Evolutionary conservation across 78 protist genomes (phyloP).

Genomic region (Speleostelium caveatum): DNA sequence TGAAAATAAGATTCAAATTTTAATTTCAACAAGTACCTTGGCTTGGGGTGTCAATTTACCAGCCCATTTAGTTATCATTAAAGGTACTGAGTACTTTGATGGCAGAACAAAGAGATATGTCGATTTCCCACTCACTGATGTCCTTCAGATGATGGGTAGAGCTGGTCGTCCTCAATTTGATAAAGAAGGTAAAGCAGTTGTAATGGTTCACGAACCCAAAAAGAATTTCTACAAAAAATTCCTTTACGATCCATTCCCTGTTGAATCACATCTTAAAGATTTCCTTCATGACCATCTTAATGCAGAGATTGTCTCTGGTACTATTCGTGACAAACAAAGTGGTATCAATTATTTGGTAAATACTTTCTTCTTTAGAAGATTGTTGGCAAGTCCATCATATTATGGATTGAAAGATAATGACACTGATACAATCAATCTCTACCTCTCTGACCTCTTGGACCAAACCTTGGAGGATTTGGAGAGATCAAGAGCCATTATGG

Average conservation of each 20-base stretch:
- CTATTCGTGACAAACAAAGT: constrained; percentile 83
- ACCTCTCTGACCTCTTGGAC: constrained; percentile 88
- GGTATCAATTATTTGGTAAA: constrained; percentile 97
- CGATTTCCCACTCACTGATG: constrained; percentile 98
- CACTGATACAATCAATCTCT: constrained; percentile 37
- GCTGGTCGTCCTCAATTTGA: constrained; percentile 99
- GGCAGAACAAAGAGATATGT: constrained; percentile 81
- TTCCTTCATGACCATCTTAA: constrained; percentile 93
- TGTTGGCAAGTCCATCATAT: constrained; percentile 95
- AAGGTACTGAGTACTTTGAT: constrained; percentile 95
- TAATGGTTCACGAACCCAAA: constrained; percentile 95
- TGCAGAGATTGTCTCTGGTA: constrained; percentile 82
- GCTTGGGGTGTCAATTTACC: constrained; percentile 99
- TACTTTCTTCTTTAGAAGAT: constrained; percentile 98
- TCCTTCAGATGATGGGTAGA: constrained; percentile 99
- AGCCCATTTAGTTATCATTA: constrained; percentile 99
- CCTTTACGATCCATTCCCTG: constrained; percentile 99
- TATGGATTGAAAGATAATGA: constrained; percentile 90
- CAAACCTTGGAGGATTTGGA: constrained; percentile 75
- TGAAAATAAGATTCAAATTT: constrained; percentile 93
- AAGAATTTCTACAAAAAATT: constrained; percentile 97
- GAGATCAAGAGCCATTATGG: constrained; percentile 18
- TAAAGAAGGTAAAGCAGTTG: constrained; percentile 88
- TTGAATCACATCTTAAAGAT: constrained; percentile 93
- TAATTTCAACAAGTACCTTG: constrained; percentile 98